phyloP scores from a whole-genome alignment of 306 rosid genomes.

The Macrotyloma uniflorum region DNA sequence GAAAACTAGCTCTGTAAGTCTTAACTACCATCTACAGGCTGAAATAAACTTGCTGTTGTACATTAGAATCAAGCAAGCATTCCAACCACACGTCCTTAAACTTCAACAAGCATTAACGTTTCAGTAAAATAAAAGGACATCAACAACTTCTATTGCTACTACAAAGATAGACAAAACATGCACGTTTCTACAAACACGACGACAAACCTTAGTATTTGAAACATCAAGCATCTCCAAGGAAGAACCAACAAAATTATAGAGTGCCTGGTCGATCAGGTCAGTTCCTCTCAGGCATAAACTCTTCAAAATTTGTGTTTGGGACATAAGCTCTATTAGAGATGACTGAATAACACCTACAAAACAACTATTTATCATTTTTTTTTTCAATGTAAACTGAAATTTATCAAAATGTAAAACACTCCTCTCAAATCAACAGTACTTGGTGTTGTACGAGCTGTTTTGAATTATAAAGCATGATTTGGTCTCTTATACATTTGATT shows the following conservation, averaged over 20 bases:
- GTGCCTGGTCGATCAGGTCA: slow-evolving; percentile 61
- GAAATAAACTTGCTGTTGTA: background rate
- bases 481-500: slow-evolving; percentile 4
- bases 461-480: slow-evolving; percentile 21
- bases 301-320: slow-evolving; percentile 64
- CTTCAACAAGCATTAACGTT: slow-evolving; percentile 3
- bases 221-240: slow-evolving; percentile 84
- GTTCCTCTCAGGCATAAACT: slow-evolving; percentile 75
- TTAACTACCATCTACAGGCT: background rate
- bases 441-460: slow-evolving; percentile 13
- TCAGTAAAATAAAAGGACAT: slow-evolving; percentile 33
- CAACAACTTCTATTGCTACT: slow-evolving; percentile 13
- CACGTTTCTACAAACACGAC: slow-evolving; percentile 31
- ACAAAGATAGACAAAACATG: slow-evolving; percentile 5
- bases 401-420: slow-evolving; percentile 26
- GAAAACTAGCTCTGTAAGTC: slow-evolving; percentile 10
- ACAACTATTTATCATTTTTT: slow-evolving; percentile 20
- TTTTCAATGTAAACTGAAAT: slow-evolving; percentile 18
- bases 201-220: slow-evolving; percentile 76
- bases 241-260: slow-evolving; percentile 61
- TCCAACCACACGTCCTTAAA: slow-evolving; percentile 22
- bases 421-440: slow-evolving; percentile 18
- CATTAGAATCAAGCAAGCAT: slow-evolving; percentile 31
- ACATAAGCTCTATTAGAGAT: slow-evolving; percentile 63
- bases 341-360: slow-evolving; percentile 57